These are phyloP conservation scores for Diplodia scrobiculata DNA, from an alignment of 2,329 filamentous ascomycete species.

Conservation along the genomic window DNA sequence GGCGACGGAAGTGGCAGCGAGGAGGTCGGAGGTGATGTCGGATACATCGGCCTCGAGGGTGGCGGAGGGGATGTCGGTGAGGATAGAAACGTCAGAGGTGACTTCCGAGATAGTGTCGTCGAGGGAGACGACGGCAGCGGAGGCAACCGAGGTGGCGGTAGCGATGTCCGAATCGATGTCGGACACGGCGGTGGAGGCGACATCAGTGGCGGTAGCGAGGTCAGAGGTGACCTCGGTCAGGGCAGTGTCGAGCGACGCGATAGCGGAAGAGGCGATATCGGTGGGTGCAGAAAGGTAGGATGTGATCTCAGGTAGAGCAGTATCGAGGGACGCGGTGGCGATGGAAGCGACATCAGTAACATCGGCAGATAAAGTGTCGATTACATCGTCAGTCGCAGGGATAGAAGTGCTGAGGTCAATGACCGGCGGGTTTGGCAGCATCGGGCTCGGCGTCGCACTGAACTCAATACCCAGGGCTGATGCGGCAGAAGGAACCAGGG, in stretches of 20 bases:
- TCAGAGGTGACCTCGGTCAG: too few species aligned
- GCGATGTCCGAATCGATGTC: background rate
- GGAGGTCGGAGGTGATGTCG: background rate
- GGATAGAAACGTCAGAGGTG: too few species aligned
- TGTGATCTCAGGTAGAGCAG: too few species aligned
- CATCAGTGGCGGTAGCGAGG: too few species aligned
- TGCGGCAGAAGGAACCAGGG: background rate
- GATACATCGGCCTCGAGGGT: background rate
- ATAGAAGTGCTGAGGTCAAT: background rate
- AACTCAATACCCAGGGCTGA: background rate
- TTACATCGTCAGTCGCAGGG: background rate
- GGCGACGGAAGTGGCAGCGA: background rate
- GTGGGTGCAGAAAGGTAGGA: background rate
- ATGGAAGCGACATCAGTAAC: background rate
- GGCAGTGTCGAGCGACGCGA: background rate
- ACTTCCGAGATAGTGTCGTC: background rate
- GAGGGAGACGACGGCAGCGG: background rate
- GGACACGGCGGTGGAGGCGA: background rate
- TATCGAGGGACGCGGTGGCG: background rate
- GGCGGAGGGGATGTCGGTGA: too few species aligned
- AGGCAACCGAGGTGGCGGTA: background rate
- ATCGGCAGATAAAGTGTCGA: background rate
- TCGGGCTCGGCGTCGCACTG: background rate
- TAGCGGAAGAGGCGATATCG: background rate
- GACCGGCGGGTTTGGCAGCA: constrained; percentile 7